Evolutionary conservation across 2,329 filamentous ascomycete species (phyloP), one percentile per base, ranked within the genome.

Genomic region (Apiospora rasikravindrae): DNA sequence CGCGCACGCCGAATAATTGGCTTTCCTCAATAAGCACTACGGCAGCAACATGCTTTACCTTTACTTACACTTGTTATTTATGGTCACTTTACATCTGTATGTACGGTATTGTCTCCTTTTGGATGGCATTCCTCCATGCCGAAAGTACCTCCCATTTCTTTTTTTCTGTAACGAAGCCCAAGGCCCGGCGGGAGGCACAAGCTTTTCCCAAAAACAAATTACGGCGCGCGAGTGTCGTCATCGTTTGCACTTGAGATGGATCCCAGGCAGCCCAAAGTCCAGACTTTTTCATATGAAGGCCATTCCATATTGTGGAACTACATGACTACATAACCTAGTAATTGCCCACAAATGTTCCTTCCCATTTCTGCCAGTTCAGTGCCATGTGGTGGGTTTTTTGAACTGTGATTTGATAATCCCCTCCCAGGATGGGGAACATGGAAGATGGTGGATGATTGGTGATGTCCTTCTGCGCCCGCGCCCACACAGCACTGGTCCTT

Each of bases 221-320:
- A 7, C 57, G 3, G 57, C 29, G 57, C 24, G 33, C 4, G 10
- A 37, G 33, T 64, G 57, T 64, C 57, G 57, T 64, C 57, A 64
- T 64, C 29, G 57, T 64, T 64, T 64, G 53, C 53, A 61, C 57
- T 64, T 40, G 33, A 11, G 57, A 64, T 64, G 57, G 57, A 64
- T 64, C 57, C 53, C 53, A 26, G 22, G 53, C 29, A 37, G 53
- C 16, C 19, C 19, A 49, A 49, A 40, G 19, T 40, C 53, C 57
- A 64, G 57, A 40, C 57, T 64, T 64, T 64, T 64, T 64, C 57
- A 64, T 64, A 64, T 40, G 33, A 64, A 64, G 57, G 10, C 57
- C 57, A 64, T 64, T 64, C 57, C 57, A 40, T 64, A 64, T 64
- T 24, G 57, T 64, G 57, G 57, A n/a, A 64, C 57, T 64, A 5